These are phyloP conservation scores for Saccharomyces hybrid DNA, from an alignment of 1,139 yeast genomes.

Conservation along the genomic window DNA sequence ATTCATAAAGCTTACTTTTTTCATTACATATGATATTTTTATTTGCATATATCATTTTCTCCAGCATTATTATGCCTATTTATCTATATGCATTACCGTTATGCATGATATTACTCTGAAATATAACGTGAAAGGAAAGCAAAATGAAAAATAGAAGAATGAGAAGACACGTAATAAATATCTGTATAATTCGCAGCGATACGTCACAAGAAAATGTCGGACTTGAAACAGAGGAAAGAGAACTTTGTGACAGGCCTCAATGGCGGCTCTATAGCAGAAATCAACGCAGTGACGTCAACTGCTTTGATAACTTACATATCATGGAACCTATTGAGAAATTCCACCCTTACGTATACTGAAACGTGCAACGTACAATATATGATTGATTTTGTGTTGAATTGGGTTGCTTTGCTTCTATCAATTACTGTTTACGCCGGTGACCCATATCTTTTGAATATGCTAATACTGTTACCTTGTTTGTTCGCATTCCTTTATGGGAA, in stretches of 20 bases:
- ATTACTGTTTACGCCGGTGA: constrained; percentile 58
- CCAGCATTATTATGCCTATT: neutral
- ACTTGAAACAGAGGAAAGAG: constrained; percentile 67
- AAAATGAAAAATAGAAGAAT: no score
- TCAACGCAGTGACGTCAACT: constrained; percentile 62
- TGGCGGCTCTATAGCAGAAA: constrained; percentile 73
- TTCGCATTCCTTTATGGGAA: constrained; percentile 8
- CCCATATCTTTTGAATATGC: constrained; percentile 34
- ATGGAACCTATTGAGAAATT: constrained; percentile 44
- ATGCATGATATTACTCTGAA: neutral
- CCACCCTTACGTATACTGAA: constrained; percentile 11
- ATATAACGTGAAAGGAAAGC: no score
- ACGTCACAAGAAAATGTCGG: constrained; percentile 14
- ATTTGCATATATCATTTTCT: neutral
- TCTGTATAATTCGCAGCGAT: neutral
- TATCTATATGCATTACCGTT: neutral
- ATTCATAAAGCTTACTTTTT: neutral
- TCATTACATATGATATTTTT: neutral
- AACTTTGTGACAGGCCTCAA: constrained; percentile 73
- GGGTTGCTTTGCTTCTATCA: constrained; percentile 56
- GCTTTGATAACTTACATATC: constrained; percentile 55
- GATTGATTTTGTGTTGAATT: constrained; percentile 60
- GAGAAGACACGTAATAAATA: neutral
- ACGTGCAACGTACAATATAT: constrained; percentile 22
- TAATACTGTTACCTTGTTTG: constrained; percentile 27